These are phyloP conservation scores for Collybiopsis luxurians DNA, from an alignment of 768 basidiomycete genomes.

Conservation along the genomic window DNA sequence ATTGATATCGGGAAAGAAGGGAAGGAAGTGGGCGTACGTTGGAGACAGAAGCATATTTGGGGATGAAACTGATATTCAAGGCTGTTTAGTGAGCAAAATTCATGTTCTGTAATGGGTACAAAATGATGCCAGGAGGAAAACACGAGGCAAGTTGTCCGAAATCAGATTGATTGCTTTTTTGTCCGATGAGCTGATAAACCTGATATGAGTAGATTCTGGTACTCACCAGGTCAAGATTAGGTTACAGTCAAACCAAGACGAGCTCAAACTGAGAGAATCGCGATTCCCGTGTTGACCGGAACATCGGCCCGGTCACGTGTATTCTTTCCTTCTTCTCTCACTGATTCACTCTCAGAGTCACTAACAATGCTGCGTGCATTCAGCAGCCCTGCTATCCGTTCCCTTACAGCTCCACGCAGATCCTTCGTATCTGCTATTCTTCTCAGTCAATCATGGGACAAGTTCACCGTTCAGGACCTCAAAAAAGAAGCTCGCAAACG, in stretches of 20 bases:
- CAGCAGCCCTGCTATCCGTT: neutral
- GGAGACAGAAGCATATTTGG: conserved; percentile 74
- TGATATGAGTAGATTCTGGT: neutral
- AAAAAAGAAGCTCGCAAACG: conserved; percentile 52
- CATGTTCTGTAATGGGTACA: conserved; percentile 24
- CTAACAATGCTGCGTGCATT: conserved; percentile 1
- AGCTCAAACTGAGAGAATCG: too few relatives aligned
- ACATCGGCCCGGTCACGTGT: neutral
- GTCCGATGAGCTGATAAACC: conserved; percentile 1
- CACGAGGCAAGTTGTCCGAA: conserved; percentile 51
- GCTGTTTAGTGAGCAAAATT: conserved; percentile 23
- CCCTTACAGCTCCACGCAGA: conserved; percentile 22
- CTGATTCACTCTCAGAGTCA: too few relatives aligned
- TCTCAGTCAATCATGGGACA: conserved; percentile 56
- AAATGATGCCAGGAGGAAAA: conserved; percentile 43
- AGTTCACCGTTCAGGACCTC: conserved; percentile 45
- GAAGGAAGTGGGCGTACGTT: conserved; percentile 50
- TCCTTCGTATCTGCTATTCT: conserved; percentile 53
- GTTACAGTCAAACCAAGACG: too few relatives aligned
- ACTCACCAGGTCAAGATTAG: too few relatives aligned
- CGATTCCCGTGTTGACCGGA: too few relatives aligned
- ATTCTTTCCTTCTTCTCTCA: too few relatives aligned
- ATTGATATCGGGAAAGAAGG: conserved; percentile 16
- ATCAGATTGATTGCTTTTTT: neutral
- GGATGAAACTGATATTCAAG: conserved; percentile 13